Percentiles rank a stretch among this genome's conserved stretches.
Conservation (phyloP, 1,284 basidiomycete genomes). For the Mycena citricolor region DNA sequence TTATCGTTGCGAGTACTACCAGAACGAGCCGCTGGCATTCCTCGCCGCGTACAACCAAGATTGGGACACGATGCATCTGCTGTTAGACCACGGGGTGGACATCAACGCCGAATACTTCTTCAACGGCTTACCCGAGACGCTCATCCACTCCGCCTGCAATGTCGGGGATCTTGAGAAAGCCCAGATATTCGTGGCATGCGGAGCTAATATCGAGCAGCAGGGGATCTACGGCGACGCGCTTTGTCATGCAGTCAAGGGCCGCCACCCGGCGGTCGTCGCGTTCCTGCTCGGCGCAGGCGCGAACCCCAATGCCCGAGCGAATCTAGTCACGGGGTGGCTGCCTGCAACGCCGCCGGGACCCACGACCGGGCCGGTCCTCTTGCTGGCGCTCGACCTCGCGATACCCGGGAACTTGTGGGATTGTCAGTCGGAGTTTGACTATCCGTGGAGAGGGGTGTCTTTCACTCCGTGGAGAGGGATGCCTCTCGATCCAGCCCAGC, state of each 20-base stretch:
- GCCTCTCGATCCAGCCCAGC: too few species aligned
- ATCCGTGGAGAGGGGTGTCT: too few species aligned
- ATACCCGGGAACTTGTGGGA: too few species aligned
- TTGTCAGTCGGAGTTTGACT: too few species aligned
- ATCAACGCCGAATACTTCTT: background rate
- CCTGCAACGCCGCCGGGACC: too few species aligned
- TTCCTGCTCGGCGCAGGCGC: background rate
- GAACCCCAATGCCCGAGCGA: background rate
- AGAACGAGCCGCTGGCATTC: too few species aligned
- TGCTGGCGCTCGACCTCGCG: too few species aligned
- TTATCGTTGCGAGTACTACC: too few species aligned
- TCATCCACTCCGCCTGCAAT: background rate
- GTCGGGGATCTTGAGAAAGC: background rate
- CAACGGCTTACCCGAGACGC: background rate
- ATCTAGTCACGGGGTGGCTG: too few species aligned
- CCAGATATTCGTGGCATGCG: background rate
- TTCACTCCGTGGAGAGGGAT: too few species aligned
- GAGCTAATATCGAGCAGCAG: background rate
- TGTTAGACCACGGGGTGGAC: conserved; percentile 3
- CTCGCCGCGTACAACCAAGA: background rate
- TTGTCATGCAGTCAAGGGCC: background rate
- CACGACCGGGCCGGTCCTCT: too few species aligned
- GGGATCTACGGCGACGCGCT: conserved; percentile 1
- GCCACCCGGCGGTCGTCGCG: background rate
- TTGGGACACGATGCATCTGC: background rate